phyloP scores from a whole-genome alignment of 371 early-diverging fungal genomes.

The Haplosporangium sp. region DNA sequence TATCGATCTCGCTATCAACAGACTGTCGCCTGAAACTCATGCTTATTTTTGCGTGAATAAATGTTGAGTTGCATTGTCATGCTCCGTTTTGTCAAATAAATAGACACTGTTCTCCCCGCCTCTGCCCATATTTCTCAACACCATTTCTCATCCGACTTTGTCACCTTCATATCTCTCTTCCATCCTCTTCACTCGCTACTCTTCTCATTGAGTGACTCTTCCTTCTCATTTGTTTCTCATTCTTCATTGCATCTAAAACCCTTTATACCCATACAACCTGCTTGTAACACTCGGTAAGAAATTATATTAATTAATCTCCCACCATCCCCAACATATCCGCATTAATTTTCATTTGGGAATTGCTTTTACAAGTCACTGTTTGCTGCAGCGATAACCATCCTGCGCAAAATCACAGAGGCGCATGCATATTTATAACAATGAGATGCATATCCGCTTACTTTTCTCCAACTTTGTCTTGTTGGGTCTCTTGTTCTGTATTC shows the following conservation, averaged over 20 bases:
- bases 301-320: neutral
- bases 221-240: neutral
- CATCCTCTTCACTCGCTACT: neutral
- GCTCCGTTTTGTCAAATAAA: slow-evolving; percentile 10
- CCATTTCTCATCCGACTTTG: neutral
- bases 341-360: neutral
- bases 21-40: slow-evolving; percentile 10
- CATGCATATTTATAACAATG: neutral
- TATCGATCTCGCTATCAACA: slow-evolving; percentile 14
- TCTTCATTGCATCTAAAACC: neutral
- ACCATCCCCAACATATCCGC: neutral
- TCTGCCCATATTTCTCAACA: neutral
- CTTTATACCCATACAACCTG: neutral
- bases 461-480: slow-evolving; percentile 1
- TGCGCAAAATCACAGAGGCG: neutral
- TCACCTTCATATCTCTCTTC: neutral
- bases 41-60: neutral
- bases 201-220: neutral
- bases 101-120: slow-evolving; percentile 1
- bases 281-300: slow-evolving; percentile 5
- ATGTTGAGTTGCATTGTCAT: slow-evolving; percentile 11
- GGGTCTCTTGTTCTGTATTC: neutral
- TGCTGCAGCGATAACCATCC: neutral
- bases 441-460: slow-evolving; percentile 4
- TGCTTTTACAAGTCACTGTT: neutral